Evolutionary conservation across 2,329 filamentous ascomycete species (phyloP), one percentile per base, ranked within the genome.

Genomic region (Elsinoe necatrix): DNA sequence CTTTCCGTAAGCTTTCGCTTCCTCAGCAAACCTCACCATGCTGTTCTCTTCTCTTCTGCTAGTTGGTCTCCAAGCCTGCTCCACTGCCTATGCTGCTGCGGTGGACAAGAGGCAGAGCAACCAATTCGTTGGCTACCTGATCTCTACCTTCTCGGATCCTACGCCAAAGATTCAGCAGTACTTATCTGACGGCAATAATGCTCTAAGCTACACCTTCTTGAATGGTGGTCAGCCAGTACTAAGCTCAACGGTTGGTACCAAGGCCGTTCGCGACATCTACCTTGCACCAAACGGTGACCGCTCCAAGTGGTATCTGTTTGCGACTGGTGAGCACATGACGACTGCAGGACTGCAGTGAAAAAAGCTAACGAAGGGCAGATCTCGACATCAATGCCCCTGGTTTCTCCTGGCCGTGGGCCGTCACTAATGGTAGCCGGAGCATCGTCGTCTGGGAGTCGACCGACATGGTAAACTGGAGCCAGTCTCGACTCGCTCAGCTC

Each of bases 391-490:
- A 42, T 7, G 45, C 57, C 23, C 2, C 64, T 77, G 73, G 80
- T 76, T 61, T 60, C 6, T 76, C 64, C 9, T 81, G 78, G 78
- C 75, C 78, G 58, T 74, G 74, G 2, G 68, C 78, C 0, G 75
- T 80, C 60, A 71, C 77, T 20, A 77, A 72, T 1, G 79, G 79
- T 0, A 77, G 74, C 0, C 71, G 72, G 23, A 73, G 75, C 2
- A 80, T 82, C 56, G 77, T 79, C 47, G 73, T 81, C 6, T 81
- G 79, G 78, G 77, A 80, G 61, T 76, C 71, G 59, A 75, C 71
- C 0, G 76, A 81, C 54, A 65, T 81, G 3, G 64, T 78, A 7
- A 77, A 73, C 58, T 81, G 77, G 75, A 70, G 62, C 9, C 67
- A 68, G 11, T 77, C 80, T 62, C 67, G 76, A 4, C 68, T 81